phyloP scores from a whole-genome alignment of 345 rosid genomes.

The Eutrema japonicum region DNA sequence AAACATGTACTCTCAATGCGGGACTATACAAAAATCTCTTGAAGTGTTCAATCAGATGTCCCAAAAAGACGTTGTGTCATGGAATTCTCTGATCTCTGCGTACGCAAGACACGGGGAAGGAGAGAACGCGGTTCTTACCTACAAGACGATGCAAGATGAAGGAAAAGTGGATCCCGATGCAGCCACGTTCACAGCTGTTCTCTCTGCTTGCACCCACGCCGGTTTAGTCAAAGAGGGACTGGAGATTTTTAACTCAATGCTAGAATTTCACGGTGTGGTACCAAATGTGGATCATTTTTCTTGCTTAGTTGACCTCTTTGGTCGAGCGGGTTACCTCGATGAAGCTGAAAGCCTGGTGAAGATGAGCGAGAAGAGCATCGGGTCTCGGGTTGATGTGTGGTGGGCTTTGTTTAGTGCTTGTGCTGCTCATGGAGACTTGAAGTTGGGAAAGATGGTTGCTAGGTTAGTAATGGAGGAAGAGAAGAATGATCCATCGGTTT shows the following conservation, averaged over 20 bases:
- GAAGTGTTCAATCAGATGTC: constrained; percentile 56
- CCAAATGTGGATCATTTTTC: constrained; percentile 70
- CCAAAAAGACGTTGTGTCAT: constrained; percentile 61
- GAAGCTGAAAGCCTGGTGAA: constrained; percentile 56
- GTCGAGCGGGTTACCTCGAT: constrained; percentile 74
- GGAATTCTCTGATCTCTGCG: constrained; percentile 78
- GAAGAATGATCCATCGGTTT: constrained; percentile 55
- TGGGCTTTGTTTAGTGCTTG: constrained; percentile 83
- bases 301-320: constrained; percentile 75
- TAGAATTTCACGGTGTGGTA: constrained; percentile 34
- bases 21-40: constrained; percentile 54
- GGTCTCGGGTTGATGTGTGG: constrained; percentile 48
- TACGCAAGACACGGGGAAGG: constrained; percentile 77
- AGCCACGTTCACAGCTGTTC: constrained; percentile 64
- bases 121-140: constrained; percentile 55
- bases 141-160: constrained; percentile 54
- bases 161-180: constrained; percentile 52
- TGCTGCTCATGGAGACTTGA: constrained; percentile 70
- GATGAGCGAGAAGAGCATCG: constrained; percentile 43
- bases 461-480: constrained; percentile 59
- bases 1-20: constrained; percentile 75
- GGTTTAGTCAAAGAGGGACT: constrained; percentile 67
- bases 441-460: constrained; percentile 62
- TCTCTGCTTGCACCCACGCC: constrained; percentile 81
- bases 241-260: constrained; percentile 55